Conservation (phyloP, 352 stramenopile species). For the Pythium sukuiense region DNA sequence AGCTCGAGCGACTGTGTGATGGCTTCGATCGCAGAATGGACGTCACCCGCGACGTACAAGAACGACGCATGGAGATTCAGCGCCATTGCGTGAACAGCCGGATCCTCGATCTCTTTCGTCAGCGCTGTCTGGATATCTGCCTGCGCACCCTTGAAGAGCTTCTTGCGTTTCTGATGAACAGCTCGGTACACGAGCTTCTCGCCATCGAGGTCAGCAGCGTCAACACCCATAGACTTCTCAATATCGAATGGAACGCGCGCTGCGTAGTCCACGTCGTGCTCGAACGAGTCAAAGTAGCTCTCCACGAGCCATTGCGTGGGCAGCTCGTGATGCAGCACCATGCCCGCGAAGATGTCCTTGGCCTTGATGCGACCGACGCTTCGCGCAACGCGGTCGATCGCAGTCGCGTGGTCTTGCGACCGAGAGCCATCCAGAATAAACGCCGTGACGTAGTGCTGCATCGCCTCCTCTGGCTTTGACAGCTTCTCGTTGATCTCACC, state of each 20-base stretch:
- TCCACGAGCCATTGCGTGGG: slow-evolving; percentile 76
- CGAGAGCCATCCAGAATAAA: slow-evolving; percentile 84
- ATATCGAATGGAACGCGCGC: slow-evolving; percentile 62
- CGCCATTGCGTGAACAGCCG: slow-evolving; percentile 49
- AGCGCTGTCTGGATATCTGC: slow-evolving; percentile 44
- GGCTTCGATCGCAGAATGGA: slow-evolving; percentile 62
- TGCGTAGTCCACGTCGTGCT: slow-evolving; percentile 70
- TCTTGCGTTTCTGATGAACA: slow-evolving; percentile 64
- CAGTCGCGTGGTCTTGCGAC: slow-evolving; percentile 61
- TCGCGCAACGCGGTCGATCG: slow-evolving; percentile 74
- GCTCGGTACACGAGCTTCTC: slow-evolving; percentile 61
- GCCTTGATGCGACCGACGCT: slow-evolving; percentile 61
- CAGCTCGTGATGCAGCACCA: slow-evolving; percentile 73
- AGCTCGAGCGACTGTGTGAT: slow-evolving; percentile 65
- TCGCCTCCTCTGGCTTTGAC: slow-evolving; percentile 47
- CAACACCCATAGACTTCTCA: slow-evolving; percentile 42
- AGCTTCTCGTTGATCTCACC: slow-evolving; percentile 62
- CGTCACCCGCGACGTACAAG: slow-evolving; percentile 76
- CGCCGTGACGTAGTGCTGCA: slow-evolving; percentile 82
- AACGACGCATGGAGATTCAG: slow-evolving; percentile 83
- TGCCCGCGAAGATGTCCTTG: slow-evolving; percentile 65
- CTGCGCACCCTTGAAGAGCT: slow-evolving; percentile 53
- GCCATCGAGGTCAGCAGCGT: slow-evolving; percentile 47
- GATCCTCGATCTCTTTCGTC: slow-evolving; percentile 38
- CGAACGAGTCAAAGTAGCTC: slow-evolving; percentile 87